Conservation (phyloP, 495 filamentous ascomycete genomes). For the Aspergillus homomorphus region DNA sequence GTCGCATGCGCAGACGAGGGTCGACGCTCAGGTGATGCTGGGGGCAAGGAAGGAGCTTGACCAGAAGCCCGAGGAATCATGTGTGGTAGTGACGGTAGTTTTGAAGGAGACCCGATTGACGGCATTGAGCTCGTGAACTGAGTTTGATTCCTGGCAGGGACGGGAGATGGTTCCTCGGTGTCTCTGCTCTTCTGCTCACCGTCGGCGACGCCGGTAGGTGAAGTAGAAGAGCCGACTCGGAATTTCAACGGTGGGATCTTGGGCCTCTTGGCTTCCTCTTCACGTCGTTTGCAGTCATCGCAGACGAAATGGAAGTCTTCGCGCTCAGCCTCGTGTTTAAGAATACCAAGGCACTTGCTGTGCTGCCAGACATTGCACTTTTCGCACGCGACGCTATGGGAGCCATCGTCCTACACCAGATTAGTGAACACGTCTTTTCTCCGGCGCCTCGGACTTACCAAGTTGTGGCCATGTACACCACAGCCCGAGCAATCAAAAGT, state of each 20-base stretch:
- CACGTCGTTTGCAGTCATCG: constrained; percentile 66
- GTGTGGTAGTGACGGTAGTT: constrained; percentile 15
- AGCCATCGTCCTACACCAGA: constrained; percentile 72
- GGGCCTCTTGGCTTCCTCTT: constrained; percentile 57
- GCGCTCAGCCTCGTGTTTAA: constrained; percentile 69
- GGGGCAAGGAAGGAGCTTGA: constrained; percentile 33
- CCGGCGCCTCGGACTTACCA: constrained; percentile 42
- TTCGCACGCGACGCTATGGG: constrained; percentile 92
- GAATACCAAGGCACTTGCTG: constrained; percentile 81
- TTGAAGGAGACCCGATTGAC: constrained; percentile 21
- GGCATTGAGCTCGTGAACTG: constrained; percentile 20
- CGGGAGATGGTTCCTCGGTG: constrained; percentile 7
- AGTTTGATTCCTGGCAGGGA: constrained; percentile 33
- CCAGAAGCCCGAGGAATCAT: constrained; percentile 22
- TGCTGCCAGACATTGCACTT: constrained; percentile 96
- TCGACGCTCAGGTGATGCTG: constrained; percentile 42
- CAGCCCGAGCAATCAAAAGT: constrained; percentile 89
- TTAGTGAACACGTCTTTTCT: constrained; percentile 7
- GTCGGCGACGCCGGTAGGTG: constrained; percentile 32
- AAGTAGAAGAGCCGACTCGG: constrained; percentile 53
- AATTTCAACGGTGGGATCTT: constrained; percentile 74
- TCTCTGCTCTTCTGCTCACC: constrained; percentile 16
- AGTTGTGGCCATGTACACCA: constrained; percentile 79
- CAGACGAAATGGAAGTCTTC: constrained; percentile 92
- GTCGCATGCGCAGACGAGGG: constrained; percentile 26